Base-by-base conservation (phyloP, 1,139 yeast species). In the Suhomyces wounanorum region DNA sequence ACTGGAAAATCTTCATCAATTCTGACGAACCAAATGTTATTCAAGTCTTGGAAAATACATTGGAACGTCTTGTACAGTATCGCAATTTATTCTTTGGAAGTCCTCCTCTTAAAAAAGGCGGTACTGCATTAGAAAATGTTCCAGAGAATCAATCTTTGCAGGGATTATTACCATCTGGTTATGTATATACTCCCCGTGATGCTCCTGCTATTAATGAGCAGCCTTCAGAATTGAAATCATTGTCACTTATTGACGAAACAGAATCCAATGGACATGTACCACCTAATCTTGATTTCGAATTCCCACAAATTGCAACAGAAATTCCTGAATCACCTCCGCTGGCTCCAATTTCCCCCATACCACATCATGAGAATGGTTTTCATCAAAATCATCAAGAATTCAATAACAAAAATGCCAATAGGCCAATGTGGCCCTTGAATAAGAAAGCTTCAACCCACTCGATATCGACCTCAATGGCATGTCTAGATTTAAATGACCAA, bases 1-100 rank as follows among this genome's bases (percentile, higher is more conserved):
- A 83, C 64, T 87, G 92, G 92, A 78, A 83, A 52, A 77, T 87
- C 2, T 75, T 75, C 33, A 63, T 86, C 5, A 73, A 72, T 45
- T 64, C 81, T 0, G 69, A 65, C 3, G 77, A 77, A 48, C 54
- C 55, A 0, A 53, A 60, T 6, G 67, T 67, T 1, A 61, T 82
- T 11, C 59, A 60, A 13, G 57, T 59, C 8, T 65, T 82, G 52
- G 83, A 77, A 55, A 48, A 44, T 1, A 67, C 75, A 0, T 68
- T 83, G 43, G 68, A 67, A 31, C 59, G 62, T 3, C 67, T 76
- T 9, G 82, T 84, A 23, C 72, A 69, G 40, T 83, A 77, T 60
- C 66, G 82, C 40, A 79, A 78, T 53, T 59, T 82, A 30, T 68
- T 63, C 42, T 59, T 62, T 39, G 54, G 51, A 5, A 31, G 28